Evolutionary conservation across 495 filamentous ascomycete species (phyloP), one percentile per base, ranked within the genome.

Genomic region (Rostrohypoxylon terebratum): DNA sequence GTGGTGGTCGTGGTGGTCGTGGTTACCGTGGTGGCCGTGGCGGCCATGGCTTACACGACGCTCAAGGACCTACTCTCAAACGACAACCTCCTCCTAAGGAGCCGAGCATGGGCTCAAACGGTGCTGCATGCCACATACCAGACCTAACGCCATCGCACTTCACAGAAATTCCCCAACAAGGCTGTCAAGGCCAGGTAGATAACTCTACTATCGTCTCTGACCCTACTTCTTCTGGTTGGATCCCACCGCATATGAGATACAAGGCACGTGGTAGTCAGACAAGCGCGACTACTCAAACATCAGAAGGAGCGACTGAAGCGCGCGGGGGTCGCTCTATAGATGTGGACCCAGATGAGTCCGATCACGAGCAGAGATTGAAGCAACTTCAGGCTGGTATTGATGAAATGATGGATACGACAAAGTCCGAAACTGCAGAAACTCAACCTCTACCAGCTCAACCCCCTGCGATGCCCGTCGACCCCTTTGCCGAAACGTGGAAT

Each of bases 401-500:
- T 13, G 16, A 45, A 16, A 33, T 5, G 18, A 10, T 13, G 47
- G 11, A 23, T 5, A 20, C 23, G 47, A 25, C 4, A 6, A 13
- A 21, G 11, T 5, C 20, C 20, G 20, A 25, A 28, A 18, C 13
- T 53, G 48, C 3, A 14, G 48, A 13, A 7, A 34, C 14, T 9
- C 31, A 18, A 1, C 4, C 54, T 25, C 4, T 25, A 0, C 33
- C 54, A 9, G 8, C 13, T 4, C n/a, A 16, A 10, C 33, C 28
- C 3, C 40, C 23, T 55, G 16, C 23, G 59, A 34, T 69, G 13
- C 44, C 18, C 6, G 55, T n/a, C 13, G 58, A 62, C 20, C 58
- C 66, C 20, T 62, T 68, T 8, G 36, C 20, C 8, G 23, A 18
- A 16, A n/a, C 21, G 16, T 68, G 66, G 57, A 33, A 34, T 0